Percentiles rank a stretch among this genome's conserved stretches.
phyloP scores from a whole-genome alignment of 2,329 filamentous ascomycete species.

The Xylogone sp. region DNA sequence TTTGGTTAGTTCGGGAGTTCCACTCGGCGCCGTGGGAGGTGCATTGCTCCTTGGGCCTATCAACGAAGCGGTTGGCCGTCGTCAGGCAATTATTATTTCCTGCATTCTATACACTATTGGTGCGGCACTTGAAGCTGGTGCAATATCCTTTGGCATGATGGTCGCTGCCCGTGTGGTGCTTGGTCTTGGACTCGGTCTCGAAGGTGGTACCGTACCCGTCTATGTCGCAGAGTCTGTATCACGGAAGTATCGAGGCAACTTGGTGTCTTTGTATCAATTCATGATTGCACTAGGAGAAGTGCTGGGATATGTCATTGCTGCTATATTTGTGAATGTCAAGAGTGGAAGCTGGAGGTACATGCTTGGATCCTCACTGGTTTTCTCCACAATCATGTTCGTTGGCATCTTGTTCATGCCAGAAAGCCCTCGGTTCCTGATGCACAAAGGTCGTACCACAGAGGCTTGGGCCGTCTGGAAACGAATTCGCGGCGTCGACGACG shows the following conservation, averaged over 20 bases:
- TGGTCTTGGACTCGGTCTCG: slow-evolving; percentile 67
- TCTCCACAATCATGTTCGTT: slow-evolving; percentile 58
- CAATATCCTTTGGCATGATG: slow-evolving; percentile 69
- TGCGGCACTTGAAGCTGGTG: slow-evolving; percentile 63
- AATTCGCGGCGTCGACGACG: slow-evolving; percentile 58
- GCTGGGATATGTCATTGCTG: slow-evolving; percentile 67
- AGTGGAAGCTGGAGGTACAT: slow-evolving; percentile 71
- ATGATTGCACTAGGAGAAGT: slow-evolving; percentile 75
- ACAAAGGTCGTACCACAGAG: slow-evolving; percentile 56
- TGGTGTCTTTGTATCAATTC: slow-evolving; percentile 72
- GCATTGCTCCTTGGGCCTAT: slow-evolving; percentile 62
- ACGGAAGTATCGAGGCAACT: slow-evolving; percentile 62
- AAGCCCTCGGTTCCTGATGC: slow-evolving; percentile 65
- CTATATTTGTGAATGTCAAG: slow-evolving; percentile 65
- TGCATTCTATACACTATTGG: slow-evolving; percentile 68
- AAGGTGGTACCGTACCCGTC: slow-evolving; percentile 70
- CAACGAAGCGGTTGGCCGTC: slow-evolving; percentile 65
- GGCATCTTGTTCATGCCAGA: slow-evolving; percentile 73
- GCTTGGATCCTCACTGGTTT: slow-evolving; percentile 67
- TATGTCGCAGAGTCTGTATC: slow-evolving; percentile 73
- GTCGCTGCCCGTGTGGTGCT: slow-evolving; percentile 64
- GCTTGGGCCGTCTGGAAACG: slow-evolving; percentile 69
- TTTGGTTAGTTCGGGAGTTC: slow-evolving; percentile 67
- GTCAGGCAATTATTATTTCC: slow-evolving; percentile 66
- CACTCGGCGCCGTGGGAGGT: slow-evolving; percentile 67